These are phyloP conservation scores for Calonectria hawksworthii DNA, from an alignment of 2,329 filamentous ascomycete species.

Conservation along the genomic window DNA sequence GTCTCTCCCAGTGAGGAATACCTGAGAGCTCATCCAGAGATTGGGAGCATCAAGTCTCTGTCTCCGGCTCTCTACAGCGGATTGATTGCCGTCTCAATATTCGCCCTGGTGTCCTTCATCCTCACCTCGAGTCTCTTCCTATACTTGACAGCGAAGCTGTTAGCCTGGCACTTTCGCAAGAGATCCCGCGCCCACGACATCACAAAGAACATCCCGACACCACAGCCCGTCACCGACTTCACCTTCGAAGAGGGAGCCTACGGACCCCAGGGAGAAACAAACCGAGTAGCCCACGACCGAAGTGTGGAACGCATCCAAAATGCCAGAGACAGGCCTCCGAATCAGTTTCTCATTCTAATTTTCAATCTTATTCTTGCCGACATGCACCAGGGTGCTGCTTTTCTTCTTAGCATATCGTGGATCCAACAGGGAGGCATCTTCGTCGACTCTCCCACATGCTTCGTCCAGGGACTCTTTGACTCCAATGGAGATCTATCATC, in stretches of 20 bases:
- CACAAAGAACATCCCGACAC: slow-evolving; percentile 29
- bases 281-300: slow-evolving; percentile 22
- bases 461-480: slow-evolving; percentile 76
- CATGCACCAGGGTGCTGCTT: slow-evolving; percentile 74
- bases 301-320: slow-evolving; percentile 21
- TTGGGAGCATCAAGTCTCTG: slow-evolving; percentile 40
- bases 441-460: slow-evolving; percentile 68
- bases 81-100: slow-evolving; percentile 46
- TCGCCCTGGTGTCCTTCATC: slow-evolving; percentile 48
- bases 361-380: slow-evolving; percentile 78
- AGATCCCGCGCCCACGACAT: slow-evolving; percentile 25
- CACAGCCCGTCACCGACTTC: slow-evolving; percentile 46
- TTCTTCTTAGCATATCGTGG: slow-evolving; percentile 73
- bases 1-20: slow-evolving; percentile 24
- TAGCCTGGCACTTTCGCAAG: slow-evolving; percentile 40
- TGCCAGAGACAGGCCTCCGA: slow-evolving; percentile 52
- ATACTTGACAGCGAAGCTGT: slow-evolving; percentile 47
- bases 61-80: slow-evolving; percentile 38
- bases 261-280: slow-evolving; percentile 23
- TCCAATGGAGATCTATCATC: slow-evolving; percentile 76
- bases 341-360: slow-evolving; percentile 79
- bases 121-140: slow-evolving; percentile 44
- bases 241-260: slow-evolving; percentile 39
- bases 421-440: slow-evolving; percentile 66
- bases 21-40: slow-evolving; percentile 29